These are phyloP conservation scores for Fomitopsis schrenkii DNA, from an alignment of 1,284 basidiomycete species.

Conservation along the genomic window DNA sequence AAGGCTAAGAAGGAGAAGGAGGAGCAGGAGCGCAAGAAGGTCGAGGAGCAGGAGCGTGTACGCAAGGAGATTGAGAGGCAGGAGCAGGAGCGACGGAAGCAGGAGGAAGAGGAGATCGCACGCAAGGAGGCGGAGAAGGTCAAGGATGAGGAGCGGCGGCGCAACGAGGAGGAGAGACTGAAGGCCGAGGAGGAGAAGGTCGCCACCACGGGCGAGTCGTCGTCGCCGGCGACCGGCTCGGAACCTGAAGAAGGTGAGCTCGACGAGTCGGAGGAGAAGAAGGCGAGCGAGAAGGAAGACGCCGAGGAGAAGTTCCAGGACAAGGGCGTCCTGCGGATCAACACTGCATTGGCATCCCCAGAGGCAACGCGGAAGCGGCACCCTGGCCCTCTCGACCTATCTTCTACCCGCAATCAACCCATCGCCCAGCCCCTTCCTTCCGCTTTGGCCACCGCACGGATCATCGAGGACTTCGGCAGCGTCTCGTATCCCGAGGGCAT, in stretches of 20 bases:
- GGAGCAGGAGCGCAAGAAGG: conserved; percentile 31
- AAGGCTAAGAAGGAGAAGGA: conserved; percentile 24
- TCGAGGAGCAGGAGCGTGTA: conserved; percentile 34
- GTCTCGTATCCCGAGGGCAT: conserved; percentile 85
- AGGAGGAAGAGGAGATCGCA: conserved; percentile 25
- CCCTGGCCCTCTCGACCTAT: conserved; percentile 75
- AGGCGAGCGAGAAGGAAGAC: conserved; percentile 27
- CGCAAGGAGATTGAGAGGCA: conserved; percentile 36
- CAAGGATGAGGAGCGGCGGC: conserved; percentile 33
- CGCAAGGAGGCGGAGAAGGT: conserved; percentile 25
- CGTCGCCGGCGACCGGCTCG: conserved; percentile 20
- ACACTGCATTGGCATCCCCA: conserved; percentile 42
- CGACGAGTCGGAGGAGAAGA: conserved; percentile 30
- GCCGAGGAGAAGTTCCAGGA: conserved; percentile 31
- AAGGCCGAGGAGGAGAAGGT: conserved; percentile 27
- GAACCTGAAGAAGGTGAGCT: conserved; percentile 37
- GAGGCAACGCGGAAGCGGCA: conserved; percentile 38
- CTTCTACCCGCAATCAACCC: conserved; percentile 37
- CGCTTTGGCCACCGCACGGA: conserved; percentile 69
- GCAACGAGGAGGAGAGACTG: conserved; percentile 26
- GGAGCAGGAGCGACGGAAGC: conserved; percentile 32
- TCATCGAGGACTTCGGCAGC: conserved; percentile 79
- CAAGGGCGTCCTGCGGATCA: conserved; percentile 57
- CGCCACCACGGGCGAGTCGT: conserved; percentile 25
- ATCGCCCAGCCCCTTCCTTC: conserved; percentile 52